Conservation (phyloP, 2,329 filamentous ascomycete species). For the Monilinia polystroma region DNA sequence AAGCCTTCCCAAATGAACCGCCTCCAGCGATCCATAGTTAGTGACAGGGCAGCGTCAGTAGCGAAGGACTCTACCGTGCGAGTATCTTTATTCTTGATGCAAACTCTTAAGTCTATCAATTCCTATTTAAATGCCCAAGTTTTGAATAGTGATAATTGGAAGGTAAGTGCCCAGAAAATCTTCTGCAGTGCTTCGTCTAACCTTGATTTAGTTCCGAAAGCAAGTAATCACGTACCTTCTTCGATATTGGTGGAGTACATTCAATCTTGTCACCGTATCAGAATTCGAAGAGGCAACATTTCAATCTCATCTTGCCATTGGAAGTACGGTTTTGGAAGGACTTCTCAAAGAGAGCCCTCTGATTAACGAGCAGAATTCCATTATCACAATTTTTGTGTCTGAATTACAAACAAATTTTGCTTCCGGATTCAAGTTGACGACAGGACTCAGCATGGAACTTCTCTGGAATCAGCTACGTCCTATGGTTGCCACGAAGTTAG, state of each 20-base stretch:
- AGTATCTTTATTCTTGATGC: constrained; percentile 52
- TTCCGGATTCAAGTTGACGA: constrained; percentile 68
- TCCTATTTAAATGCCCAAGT: constrained; percentile 45
- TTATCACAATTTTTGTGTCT: constrained; percentile 35
- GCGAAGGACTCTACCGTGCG: constrained; percentile 61
- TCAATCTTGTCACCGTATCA: constrained; percentile 46
- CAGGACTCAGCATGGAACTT: constrained; percentile 75
- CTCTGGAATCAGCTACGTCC: constrained; percentile 76
- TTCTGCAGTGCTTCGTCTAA: background rate
- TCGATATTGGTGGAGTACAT: constrained; percentile 56
- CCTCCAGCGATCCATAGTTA: constrained; percentile 59
- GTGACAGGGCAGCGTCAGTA: constrained; percentile 54
- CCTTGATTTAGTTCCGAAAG: constrained; percentile 37
- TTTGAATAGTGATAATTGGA: constrained; percentile 37
- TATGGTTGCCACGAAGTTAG: constrained; percentile 49
- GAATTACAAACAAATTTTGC: constrained; percentile 59
- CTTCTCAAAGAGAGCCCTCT: background rate
- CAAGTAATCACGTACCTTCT: constrained; percentile 46
- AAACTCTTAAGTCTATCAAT: constrained; percentile 45
- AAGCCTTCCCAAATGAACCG: constrained; percentile 54
- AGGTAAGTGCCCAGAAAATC: constrained; percentile 24
- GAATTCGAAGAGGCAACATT: constrained; percentile 63
- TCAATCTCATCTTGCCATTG: constrained; percentile 58
- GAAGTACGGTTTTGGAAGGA: constrained; percentile 30
- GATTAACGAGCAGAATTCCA: constrained; percentile 8